Base-by-base conservation (phyloP, 805 yeast species). In the Metschnikowia peoriensis region DNA sequence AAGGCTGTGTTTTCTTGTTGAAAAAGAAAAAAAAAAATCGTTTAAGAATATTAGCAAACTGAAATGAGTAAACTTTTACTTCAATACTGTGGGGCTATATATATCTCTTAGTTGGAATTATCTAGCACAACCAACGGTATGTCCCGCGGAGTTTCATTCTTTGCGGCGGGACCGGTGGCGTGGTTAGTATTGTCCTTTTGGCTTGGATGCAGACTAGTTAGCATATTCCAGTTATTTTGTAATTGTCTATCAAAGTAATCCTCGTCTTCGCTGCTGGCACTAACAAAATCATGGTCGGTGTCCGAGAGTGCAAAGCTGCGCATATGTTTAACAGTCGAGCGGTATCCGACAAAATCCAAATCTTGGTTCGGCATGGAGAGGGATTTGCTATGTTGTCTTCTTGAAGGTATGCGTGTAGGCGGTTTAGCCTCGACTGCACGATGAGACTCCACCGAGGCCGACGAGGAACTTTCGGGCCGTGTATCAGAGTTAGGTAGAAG, bases 401-500 rank as follows among this genome's bases (percentile, higher is more conserved):
- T 59, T 10, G 41, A 29, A 37, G 55, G 54, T 6, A 52, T 41
- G 17, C 45, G 47, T 42, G 34, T 35, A 29, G 47, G 39, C 6
- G 43, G 34, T n/a, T 32, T 48, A 27, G 40, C 15, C 3, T 34
- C 47, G 9, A 64, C 53, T 68, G 62, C 44, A 6, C 28, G 28
- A 10, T 58, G 28, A 28, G 51, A 38, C 16, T 40, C 52, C 16
- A 28, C 35, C 9, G 52, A 34, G n/a, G 34, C 22, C 7, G 47
- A 34, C 3, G 49, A 29, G 3, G 50, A 34, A 15, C 42, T 17
- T 11, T 45, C 52, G 12, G 53, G 35, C 11, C 41, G 39, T 2
- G 50, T n/a, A 41, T 58, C 57, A 66, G 61, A 77, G 67, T 54
- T 66, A n/a, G 93, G 90, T 52, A 92, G 72, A 42, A 93, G 77